A percentile compares a stretch with the other conserved stretches of the same genome.
phyloP scores from a whole-genome alignment of 1,139 yeast genomes.

The Sugiyamaella sp. region DNA sequence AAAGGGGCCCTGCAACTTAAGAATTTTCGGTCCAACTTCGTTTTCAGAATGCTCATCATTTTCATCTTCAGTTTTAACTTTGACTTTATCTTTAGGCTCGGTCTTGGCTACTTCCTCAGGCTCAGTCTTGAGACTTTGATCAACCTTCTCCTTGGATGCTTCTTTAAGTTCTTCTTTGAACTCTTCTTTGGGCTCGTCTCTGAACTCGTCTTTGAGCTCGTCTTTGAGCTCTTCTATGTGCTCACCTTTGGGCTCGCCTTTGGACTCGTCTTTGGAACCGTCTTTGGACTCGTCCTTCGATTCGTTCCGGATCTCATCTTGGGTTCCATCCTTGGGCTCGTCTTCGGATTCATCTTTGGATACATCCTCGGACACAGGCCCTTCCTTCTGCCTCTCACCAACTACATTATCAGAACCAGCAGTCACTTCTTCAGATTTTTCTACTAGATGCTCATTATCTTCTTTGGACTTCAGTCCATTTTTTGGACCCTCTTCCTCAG shows the following conservation, averaged over 20 bases:
- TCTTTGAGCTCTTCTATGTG: slow-evolving; percentile 9
- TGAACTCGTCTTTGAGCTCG: background rate
- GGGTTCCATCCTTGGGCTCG: slow-evolving; percentile 42
- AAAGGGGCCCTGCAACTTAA: slow-evolving; percentile 34
- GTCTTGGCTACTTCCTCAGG: background rate
- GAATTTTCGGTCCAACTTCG: slow-evolving; percentile 10
- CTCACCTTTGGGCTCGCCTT: slow-evolving; percentile 22
- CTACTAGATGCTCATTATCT: slow-evolving; percentile 9
- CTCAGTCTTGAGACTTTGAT: background rate
- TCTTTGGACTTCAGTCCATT: too few relatives aligned
- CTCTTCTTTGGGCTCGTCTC: background rate
- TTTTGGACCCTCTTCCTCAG: slow-evolving; percentile 1
- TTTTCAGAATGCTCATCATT: background rate
- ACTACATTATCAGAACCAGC: slow-evolving; percentile 15
- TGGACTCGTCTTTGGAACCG: slow-evolving; percentile 4
- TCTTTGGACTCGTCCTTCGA: slow-evolving; percentile 13
- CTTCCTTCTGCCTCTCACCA: background rate
- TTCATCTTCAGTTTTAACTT: slow-evolving; percentile 6
- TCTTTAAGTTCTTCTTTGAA: slow-evolving; percentile 13
- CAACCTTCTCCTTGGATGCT: slow-evolving; percentile 9
- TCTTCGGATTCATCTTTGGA: slow-evolving; percentile 26
- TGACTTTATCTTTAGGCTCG: slow-evolving; percentile 9
- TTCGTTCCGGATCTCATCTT: slow-evolving; percentile 32
- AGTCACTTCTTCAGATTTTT: slow-evolving; percentile 3
- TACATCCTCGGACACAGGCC: slow-evolving; percentile 12